phyloP scores from a whole-genome alignment of 768 basidiomycete species.

The Russula abietina region DNA sequence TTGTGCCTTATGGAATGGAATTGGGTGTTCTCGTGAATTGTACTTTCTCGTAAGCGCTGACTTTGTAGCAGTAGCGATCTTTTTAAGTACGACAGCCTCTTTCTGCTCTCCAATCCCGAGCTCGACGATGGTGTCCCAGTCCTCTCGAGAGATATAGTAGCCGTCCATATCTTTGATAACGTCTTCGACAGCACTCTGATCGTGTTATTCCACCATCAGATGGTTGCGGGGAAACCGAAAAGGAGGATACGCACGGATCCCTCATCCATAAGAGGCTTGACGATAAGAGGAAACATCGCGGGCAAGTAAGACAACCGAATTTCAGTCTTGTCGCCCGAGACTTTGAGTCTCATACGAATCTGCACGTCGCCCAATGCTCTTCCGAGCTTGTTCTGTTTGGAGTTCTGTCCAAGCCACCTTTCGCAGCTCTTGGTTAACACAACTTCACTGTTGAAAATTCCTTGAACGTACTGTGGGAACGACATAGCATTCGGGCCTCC shows the following conservation, averaged over 20 bases:
- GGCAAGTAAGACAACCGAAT: slow-evolving; percentile 91
- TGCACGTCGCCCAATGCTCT: slow-evolving; percentile 86
- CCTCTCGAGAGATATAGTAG: slow-evolving; percentile 88
- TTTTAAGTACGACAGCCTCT: slow-evolving; percentile 73
- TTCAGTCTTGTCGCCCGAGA: slow-evolving; percentile 85
- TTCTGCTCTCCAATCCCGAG: slow-evolving; percentile 79
- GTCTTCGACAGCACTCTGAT: slow-evolving; percentile 69
- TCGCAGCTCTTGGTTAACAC: slow-evolving; percentile 3
- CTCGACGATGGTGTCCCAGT: slow-evolving; percentile 95
- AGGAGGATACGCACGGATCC: slow-evolving; percentile 56
- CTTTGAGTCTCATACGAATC: slow-evolving; percentile 89
- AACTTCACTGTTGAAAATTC: too few species aligned
- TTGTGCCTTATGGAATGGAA: slow-evolving; percentile 87
- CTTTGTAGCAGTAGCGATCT: slow-evolving; percentile 78
- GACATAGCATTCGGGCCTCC: slow-evolving; percentile 60
- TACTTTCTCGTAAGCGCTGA: slow-evolving; percentile 86
- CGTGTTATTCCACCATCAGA: not conserved
- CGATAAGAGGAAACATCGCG: slow-evolving; percentile 73
- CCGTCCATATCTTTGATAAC: slow-evolving; percentile 89
- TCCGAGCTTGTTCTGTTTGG: slow-evolving; percentile 76
- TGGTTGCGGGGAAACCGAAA: not conserved
- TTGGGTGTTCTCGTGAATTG: slow-evolving; percentile 83
- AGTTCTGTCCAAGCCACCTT: slow-evolving; percentile 98
- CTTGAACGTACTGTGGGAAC: slow-evolving; percentile 75
- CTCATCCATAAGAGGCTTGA: slow-evolving; percentile 66